Conservation (phyloP, 306 rosid species). For the Rosa multiflora region DNA sequence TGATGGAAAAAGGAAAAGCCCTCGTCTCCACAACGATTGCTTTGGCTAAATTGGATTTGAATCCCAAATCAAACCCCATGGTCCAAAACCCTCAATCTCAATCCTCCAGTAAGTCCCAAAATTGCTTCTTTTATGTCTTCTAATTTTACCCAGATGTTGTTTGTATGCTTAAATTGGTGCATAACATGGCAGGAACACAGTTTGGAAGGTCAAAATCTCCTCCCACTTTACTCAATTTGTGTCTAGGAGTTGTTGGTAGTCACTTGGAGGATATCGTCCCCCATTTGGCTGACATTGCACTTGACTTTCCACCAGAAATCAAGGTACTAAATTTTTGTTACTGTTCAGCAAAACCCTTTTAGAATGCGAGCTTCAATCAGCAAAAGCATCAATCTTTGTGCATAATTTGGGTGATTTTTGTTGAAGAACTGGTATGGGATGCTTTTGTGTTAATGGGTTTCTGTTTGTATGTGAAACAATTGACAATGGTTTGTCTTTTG, state of each 20-base stretch:
- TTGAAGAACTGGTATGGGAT: neutral
- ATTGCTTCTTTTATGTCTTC: slow-evolving; percentile 1
- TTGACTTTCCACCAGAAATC: slow-evolving; percentile 65
- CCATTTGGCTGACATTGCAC: slow-evolving; percentile 69
- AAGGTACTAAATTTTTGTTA: slow-evolving; percentile 43
- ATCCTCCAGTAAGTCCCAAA: slow-evolving; percentile 35
- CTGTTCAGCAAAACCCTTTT: neutral
- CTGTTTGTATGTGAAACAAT: neutral
- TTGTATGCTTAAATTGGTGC: neutral
- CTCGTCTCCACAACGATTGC: slow-evolving; percentile 32
- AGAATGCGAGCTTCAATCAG: neutral
- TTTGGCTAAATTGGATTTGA: slow-evolving; percentile 52
- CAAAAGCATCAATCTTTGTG: neutral
- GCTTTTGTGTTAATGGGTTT: neutral
- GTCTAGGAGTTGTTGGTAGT: slow-evolving; percentile 76
- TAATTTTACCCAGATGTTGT: neutral
- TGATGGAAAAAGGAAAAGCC: slow-evolving; percentile 67
- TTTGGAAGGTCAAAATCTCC: slow-evolving; percentile 52
- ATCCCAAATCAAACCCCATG: slow-evolving; percentile 42
- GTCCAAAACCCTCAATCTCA: slow-evolving; percentile 29
- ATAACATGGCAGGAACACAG: slow-evolving; percentile 38
- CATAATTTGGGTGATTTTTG: neutral
- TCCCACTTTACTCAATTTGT: slow-evolving; percentile 63
- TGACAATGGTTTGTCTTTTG: neutral
- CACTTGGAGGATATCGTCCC: slow-evolving; percentile 77